Percentiles rank a stretch among this genome's conserved stretches.
Conservation (phyloP, 2,329 filamentous ascomycete species). For the Plenodomus lindquistii region DNA sequence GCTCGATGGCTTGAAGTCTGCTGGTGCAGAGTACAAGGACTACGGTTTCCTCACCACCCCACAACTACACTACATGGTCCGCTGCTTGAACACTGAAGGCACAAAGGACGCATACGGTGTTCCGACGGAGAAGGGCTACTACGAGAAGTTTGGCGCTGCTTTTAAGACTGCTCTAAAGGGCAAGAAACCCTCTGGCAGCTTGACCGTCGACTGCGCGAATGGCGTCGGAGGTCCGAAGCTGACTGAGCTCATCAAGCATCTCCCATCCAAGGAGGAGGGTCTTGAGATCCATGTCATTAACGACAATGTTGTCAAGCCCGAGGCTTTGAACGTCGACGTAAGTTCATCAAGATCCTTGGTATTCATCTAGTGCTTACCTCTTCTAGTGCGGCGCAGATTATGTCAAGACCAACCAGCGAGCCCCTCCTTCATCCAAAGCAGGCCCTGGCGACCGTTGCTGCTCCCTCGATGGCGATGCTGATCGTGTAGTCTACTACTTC, state of each 20-base stretch:
- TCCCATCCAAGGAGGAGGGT: slow-evolving; percentile 68
- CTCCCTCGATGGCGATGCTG: slow-evolving; percentile 93
- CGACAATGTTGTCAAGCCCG: slow-evolving; percentile 87
- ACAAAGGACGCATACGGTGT: slow-evolving; percentile 87
- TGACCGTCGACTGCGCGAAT: slow-evolving; percentile 94
- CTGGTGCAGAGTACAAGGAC: slow-evolving; percentile 75
- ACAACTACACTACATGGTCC: slow-evolving; percentile 95
- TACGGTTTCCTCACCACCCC: slow-evolving; percentile 93
- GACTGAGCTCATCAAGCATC: slow-evolving; percentile 78
- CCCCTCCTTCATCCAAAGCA: slow-evolving; percentile 80
- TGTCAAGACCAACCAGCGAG: slow-evolving; percentile 95
- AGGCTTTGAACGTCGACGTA: slow-evolving; percentile 86
- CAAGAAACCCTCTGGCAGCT: slow-evolving; percentile 67
- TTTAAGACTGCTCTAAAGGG: slow-evolving; percentile 82
- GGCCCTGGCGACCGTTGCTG: slow-evolving; percentile 77
- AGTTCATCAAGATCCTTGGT: slow-evolving; percentile 26
- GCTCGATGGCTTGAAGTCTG: slow-evolving; percentile 76
- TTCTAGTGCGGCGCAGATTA: slow-evolving; percentile 87
- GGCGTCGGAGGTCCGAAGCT: slow-evolving; percentile 94
- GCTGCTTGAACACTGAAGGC: slow-evolving; percentile 89
- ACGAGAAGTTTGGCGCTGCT: slow-evolving; percentile 84
- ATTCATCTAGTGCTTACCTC: neutral
- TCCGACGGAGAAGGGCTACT: slow-evolving; percentile 89
- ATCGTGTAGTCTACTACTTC: slow-evolving; percentile 96
- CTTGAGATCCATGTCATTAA: slow-evolving; percentile 88